Percentiles rank a stretch among this genome's conserved stretches.
phyloP scores from a whole-genome alignment of 2,329 filamentous ascomycete species.

The Verticillium klebahnii region DNA sequence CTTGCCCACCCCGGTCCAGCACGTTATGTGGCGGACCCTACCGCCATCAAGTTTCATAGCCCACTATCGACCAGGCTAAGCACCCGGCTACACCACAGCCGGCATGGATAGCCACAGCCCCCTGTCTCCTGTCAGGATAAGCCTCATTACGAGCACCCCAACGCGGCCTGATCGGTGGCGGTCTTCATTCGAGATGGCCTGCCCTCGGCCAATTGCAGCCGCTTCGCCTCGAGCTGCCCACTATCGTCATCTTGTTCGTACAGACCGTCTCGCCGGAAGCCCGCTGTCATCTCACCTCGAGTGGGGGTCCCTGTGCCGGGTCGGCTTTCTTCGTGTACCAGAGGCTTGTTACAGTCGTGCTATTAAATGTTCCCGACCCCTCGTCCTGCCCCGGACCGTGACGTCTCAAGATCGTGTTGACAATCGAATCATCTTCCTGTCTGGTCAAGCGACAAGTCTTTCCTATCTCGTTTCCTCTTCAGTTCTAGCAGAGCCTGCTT shows the following conservation, averaged over 20 bases:
- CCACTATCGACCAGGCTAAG: background rate
- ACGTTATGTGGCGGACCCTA: background rate
- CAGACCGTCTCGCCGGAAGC: background rate
- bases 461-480: no score
- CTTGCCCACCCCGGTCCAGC: background rate
- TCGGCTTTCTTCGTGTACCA: background rate
- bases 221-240: background rate
- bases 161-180: background rate
- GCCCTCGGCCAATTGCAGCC: background rate
- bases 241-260: background rate
- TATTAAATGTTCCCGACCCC: background rate
- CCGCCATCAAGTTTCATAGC: background rate
- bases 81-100: background rate
- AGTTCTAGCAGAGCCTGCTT: no score
- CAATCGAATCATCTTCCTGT: no score
- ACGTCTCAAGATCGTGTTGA: background rate
- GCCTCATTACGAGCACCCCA: background rate
- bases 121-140: background rate
- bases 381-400: background rate
- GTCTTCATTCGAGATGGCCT: background rate
- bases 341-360: background rate
- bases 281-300: background rate
- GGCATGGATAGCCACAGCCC: background rate
- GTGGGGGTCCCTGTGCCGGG: background rate
- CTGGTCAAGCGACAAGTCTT: no score